Conservation (phyloP, 768 basidiomycete species). For the Chalciporus piperatus region DNA sequence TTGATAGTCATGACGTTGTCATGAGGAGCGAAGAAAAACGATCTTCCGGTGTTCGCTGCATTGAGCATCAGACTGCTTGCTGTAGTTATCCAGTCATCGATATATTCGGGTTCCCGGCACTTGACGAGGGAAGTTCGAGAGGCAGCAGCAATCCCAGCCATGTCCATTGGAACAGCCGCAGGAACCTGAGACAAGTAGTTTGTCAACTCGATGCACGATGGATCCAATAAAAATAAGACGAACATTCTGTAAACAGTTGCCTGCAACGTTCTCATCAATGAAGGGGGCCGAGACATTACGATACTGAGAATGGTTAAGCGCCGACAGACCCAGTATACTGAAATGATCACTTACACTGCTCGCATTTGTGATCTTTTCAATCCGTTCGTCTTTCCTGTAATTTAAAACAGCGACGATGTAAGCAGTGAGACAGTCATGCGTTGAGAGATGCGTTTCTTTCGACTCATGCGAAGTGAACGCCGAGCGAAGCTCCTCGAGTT, state of each 20-base stretch:
- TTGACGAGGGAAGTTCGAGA: constrained; percentile 16
- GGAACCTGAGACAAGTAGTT: constrained; percentile 4
- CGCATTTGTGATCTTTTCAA: constrained; percentile 26
- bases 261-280: constrained; percentile 13
- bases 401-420: constrained; percentile 26
- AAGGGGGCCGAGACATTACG: constrained; percentile 18
- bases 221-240: not conserved
- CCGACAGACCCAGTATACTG: not conserved
- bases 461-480: constrained; percentile 1
- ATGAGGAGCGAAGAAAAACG: constrained; percentile 10
- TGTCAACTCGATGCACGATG: not conserved
- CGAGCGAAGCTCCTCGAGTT: constrained; percentile 15
- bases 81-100: constrained; percentile 18
- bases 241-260: constrained; percentile 22
- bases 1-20: constrained; percentile 16
- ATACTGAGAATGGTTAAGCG: constrained; percentile 11
- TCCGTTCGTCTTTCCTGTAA: constrained; percentile 3
- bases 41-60: constrained; percentile 16
- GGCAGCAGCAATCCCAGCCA: constrained; percentile 15
- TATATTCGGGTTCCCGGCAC: constrained; percentile 12
- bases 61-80: constrained; percentile 19
- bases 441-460: constrained; percentile 11
- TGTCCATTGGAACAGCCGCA: constrained; percentile 15
- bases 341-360: constrained; percentile 22
- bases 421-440: constrained; percentile 32